Percentiles rank a stretch among this genome's conserved stretches.
Evolutionary conservation across 2,329 filamentous ascomycete species (phyloP).

Genomic region (Xylaria multiplex): DNA sequence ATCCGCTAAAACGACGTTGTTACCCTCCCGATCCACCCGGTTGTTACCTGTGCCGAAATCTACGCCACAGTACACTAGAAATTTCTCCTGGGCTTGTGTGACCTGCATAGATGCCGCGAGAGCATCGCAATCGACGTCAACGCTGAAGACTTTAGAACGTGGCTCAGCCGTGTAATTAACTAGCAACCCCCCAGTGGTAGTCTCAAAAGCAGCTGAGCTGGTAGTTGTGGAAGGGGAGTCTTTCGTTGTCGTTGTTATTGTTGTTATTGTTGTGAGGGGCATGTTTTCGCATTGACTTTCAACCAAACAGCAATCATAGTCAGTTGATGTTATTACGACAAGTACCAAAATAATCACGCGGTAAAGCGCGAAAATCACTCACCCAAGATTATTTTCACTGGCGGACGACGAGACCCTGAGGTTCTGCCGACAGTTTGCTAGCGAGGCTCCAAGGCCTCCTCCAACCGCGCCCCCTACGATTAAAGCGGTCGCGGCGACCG

Average conservation of each 20-base stretch:
- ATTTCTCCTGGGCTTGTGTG: no score
- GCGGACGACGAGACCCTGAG: neutral
- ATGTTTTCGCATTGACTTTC: constrained; percentile 3
- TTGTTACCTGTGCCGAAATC: constrained; percentile 11
- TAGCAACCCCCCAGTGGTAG: neutral
- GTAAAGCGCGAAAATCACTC: neutral
- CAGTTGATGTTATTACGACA: neutral
- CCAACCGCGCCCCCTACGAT: constrained; percentile 12
- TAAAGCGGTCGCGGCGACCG: neutral
- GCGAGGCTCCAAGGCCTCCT: constrained; percentile 17
- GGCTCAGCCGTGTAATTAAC: constrained; percentile 1
- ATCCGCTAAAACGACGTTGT: constrained; percentile 1
- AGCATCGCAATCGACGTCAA: constrained; percentile 3
- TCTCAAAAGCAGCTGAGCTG: neutral
- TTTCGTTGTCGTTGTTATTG: neutral
- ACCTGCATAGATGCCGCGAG: no score
- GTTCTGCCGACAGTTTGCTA: constrained; percentile 2
- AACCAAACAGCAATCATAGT: neutral
- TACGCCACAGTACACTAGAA: neutral
- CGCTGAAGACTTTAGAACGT: neutral
- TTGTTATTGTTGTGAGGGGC: neutral
- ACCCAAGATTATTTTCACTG: neutral
- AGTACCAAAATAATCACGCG: neutral
- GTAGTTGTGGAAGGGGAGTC: neutral
- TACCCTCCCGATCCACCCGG: neutral